A percentile compares a stretch with the other conserved stretches of the same genome.
These are phyloP conservation scores for Pinus tabuliformis DNA, from an alignment of 75 land plant genomes.

Conservation along the genomic window DNA sequence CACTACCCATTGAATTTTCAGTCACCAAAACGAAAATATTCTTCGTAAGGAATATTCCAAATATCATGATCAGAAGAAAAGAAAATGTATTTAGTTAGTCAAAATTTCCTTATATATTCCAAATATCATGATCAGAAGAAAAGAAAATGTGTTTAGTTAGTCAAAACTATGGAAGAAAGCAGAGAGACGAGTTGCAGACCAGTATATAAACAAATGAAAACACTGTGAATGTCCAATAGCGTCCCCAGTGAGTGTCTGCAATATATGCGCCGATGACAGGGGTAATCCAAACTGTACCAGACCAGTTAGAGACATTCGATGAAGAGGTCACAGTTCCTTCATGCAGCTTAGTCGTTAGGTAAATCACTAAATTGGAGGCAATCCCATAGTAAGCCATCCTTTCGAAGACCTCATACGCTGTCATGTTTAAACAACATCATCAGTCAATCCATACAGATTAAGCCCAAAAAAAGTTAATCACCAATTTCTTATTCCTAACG, in stretches of 20 bases:
- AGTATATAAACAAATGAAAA: constrained; percentile 28
- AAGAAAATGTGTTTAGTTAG: too few relatives aligned
- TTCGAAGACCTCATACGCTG: constrained; percentile 30
- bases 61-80: too few relatives aligned
- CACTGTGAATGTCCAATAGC: constrained; percentile 31
- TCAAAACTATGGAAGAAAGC: background rate
- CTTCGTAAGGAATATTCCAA: too few relatives aligned
- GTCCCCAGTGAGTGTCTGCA: constrained; percentile 38
- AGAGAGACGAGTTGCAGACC: background rate
- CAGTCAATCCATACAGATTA: background rate
- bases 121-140: too few relatives aligned
- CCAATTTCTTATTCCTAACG: background rate
- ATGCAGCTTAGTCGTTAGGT: constrained; percentile 27
- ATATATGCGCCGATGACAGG: constrained; percentile 42
- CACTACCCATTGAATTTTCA: too few relatives aligned
- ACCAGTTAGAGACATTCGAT: constrained; percentile 41
- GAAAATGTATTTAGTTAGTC: too few relatives aligned
- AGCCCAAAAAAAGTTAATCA: background rate
- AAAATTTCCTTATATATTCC: too few relatives aligned
- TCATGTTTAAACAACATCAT: background rate
- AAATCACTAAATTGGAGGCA: constrained; percentile 33
- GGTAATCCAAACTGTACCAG: constrained; percentile 34
- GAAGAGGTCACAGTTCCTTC: constrained; percentile 27
- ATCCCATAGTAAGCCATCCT: constrained; percentile 38
- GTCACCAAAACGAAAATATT: too few relatives aligned